Evolutionary conservation across 352 stramenopile species (phyloP).

Genomic region (Blastocystis sp.): DNA sequence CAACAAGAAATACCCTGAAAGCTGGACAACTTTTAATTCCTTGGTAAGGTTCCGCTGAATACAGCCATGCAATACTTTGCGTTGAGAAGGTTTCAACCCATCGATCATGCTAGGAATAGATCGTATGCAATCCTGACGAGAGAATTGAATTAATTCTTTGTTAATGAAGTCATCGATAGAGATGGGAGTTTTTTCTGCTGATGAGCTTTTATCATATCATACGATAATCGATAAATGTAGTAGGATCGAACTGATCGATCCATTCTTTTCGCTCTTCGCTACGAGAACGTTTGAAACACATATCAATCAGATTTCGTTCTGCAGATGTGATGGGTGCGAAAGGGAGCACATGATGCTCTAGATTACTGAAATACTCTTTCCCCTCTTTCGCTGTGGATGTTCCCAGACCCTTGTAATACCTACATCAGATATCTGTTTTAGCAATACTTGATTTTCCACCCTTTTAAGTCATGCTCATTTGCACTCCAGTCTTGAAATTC

Average conservation of each 20-base stretch:
- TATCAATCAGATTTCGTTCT: conserved; percentile 82
- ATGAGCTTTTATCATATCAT: not conserved
- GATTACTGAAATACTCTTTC: conserved; percentile 91
- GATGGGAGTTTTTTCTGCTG: conserved; percentile 74
- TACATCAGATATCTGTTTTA: not conserved
- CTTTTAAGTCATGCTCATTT: conserved; percentile 74
- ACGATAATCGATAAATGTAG: conserved; percentile 81
- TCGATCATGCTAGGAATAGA: conserved; percentile 89
- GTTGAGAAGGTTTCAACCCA: conserved; percentile 94
- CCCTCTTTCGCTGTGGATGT: conserved; percentile 89
- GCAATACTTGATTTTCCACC: conserved; percentile 83
- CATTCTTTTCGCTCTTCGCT: conserved; percentile 90
- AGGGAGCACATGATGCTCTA: conserved; percentile 83
- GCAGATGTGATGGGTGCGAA: conserved; percentile 69
- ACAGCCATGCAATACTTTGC: conserved; percentile 67
- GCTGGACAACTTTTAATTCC: conserved; percentile 98
- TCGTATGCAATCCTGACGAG: conserved; percentile 89
- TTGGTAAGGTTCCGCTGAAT: conserved; percentile 81
- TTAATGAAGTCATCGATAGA: conserved; percentile 90
- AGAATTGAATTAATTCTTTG: conserved; percentile 96
- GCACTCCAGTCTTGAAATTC: conserved; percentile 88
- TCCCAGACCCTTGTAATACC: conserved; percentile 97
- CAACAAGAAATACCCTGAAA: conserved; percentile 93
- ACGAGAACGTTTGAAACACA: conserved; percentile 91
- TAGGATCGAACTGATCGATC: conserved; percentile 78